These are phyloP conservation scores for Sclerotinia spermophila DNA, from an alignment of 2,329 filamentous ascomycete species.

Conservation along the genomic window DNA sequence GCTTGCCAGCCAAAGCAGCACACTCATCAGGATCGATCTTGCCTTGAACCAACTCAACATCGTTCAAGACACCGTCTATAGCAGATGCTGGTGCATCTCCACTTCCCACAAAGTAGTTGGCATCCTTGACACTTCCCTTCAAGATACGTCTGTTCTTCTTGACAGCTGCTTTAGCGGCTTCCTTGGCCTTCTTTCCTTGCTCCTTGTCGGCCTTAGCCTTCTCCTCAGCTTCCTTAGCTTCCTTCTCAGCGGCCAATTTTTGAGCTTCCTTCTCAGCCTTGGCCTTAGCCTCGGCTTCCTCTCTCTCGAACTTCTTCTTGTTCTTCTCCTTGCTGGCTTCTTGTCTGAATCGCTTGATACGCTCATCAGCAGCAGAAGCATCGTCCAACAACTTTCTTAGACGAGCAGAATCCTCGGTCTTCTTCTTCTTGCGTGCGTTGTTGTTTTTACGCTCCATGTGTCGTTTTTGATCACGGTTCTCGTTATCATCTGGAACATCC, in stretches of 20 bases:
- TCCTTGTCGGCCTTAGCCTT: slow-evolving; percentile 81
- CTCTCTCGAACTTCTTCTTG: slow-evolving; percentile 86
- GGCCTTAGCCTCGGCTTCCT: slow-evolving; percentile 84
- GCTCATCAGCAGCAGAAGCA: slow-evolving; percentile 77
- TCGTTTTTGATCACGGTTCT: slow-evolving; percentile 98
- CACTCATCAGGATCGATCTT: slow-evolving; percentile 92
- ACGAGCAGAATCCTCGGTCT: slow-evolving; percentile 93
- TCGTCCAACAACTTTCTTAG: slow-evolving; percentile 89
- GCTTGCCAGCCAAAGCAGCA: slow-evolving; percentile 74
- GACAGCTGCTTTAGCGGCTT: slow-evolving; percentile 95
- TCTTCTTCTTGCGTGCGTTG: slow-evolving; percentile 98
- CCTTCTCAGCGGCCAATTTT: slow-evolving; percentile 78
- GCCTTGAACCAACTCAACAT: slow-evolving; percentile 80
- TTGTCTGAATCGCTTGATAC: slow-evolving; percentile 96
- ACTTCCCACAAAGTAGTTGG: slow-evolving; percentile 82
- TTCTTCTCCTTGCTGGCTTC: slow-evolving; percentile 92
- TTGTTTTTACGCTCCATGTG: slow-evolving; percentile 98
- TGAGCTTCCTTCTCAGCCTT: slow-evolving; percentile 79
- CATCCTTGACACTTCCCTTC: slow-evolving; percentile 90
- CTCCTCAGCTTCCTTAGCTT: slow-evolving; percentile 79
- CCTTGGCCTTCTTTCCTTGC: slow-evolving; percentile 90
- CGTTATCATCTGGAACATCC: slow-evolving; percentile 97
- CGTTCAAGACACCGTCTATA: slow-evolving; percentile 78
- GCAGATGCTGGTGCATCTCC: slow-evolving; percentile 70
- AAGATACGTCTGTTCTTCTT: slow-evolving; percentile 99